Evolutionary conservation across 345 rosid genomes (phyloP), one percentile per base, ranked within the genome.

Genomic region (Cardiospermum halicacabum): DNA sequence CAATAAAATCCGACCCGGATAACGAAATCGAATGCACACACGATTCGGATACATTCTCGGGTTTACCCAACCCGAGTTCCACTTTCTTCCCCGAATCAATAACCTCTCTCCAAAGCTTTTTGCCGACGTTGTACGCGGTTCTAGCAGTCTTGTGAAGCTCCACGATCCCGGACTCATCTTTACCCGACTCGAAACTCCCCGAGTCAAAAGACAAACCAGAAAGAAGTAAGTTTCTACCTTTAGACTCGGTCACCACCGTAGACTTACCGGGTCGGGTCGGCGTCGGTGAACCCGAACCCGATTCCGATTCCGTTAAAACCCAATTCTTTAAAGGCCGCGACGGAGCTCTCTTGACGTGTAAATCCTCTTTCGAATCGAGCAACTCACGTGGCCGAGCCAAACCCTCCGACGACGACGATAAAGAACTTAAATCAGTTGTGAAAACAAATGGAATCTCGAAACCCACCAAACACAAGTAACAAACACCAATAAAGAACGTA

Each of bases 401-500:
- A 45, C 83, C 56, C 32, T 85, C 95, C 28, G 70, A 78, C 31
- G 92, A 74, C n/a, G 27, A 80, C 62, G n/a, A n/a, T n/a, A n/a
- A n/a, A 19, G 87, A 69, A 45, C 67, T 62, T 34, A 83, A 64
- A 55, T 81, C 81, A n/a, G 89, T 70, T 28, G 67, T 74, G 77
- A 85, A 88, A 1, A 91, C 88, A 53, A 85, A 78, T 3, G 99
- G 99, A 69, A 94, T 83, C 72, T 91, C 96, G 5, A 91, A 65
- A 18, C 92, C 78, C 53, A 88, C 91, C 45, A 89, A 53, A 11
- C 89, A 43, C 2, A 89, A 39, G 39, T 91, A 94, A 40, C 89
- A 66, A 48, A 83, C 30, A 19, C 85, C 92, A 0, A 85, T 59
- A 24, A 68, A 77, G 55, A 89, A 74, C 53, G 89, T 64, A 63